Base-by-base conservation (phyloP, 768 basidiomycete genomes). In the Lactifluus volemus region DNA sequence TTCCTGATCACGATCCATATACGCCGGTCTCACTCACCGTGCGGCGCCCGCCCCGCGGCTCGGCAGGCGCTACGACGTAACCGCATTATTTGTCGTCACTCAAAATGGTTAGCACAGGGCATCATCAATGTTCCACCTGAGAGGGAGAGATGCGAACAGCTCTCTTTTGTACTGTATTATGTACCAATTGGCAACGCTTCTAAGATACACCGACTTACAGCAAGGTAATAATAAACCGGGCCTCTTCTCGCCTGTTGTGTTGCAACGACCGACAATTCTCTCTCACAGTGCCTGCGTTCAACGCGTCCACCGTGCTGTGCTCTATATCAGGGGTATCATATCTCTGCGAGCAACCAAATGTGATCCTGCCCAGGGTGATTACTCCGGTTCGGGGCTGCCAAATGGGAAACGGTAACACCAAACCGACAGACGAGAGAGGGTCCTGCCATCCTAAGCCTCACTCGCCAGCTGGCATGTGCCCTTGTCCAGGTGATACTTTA, bases 401-500 rank as follows among this genome's bases (percentile, higher is more conserved):
- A 50, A 36, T 34, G 42, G 21, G 17, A 38, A 32, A 17, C 49
- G 8, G 34, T 21, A 11, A 21, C 15, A 5, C 7, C 55, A 47
- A 21, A 32, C 49, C 14, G 44, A 44, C 41, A 25, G 25, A 5
- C 58, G 17, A 49, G 55, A 10, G 32, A 25, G 21, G 5, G 4
- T 15, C 49, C 6, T 7, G 14, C 21, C 8, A 15, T 19, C 48
- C 42, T 53, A 65, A 30, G 56, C 53, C 41, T 58, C 56, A 32
- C 52, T 55, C 55, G 53, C 77, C 42, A 78, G 73, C 60, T 75
- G 78, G 69, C 86, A 86, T 2, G 81, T 84, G 11, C 85, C 85
- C 67, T 83, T 85, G 66, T 84, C 81, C 53, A 83, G 70, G 65
- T 86, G 85, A 66, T 87, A 85, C 68, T 84, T 84, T 49, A 86